A percentile compares a stretch with the other conserved stretches of the same genome.
phyloP scores from a whole-genome alignment of 2,329 filamentous ascomycete genomes.

The Westerdykella ornata region DNA sequence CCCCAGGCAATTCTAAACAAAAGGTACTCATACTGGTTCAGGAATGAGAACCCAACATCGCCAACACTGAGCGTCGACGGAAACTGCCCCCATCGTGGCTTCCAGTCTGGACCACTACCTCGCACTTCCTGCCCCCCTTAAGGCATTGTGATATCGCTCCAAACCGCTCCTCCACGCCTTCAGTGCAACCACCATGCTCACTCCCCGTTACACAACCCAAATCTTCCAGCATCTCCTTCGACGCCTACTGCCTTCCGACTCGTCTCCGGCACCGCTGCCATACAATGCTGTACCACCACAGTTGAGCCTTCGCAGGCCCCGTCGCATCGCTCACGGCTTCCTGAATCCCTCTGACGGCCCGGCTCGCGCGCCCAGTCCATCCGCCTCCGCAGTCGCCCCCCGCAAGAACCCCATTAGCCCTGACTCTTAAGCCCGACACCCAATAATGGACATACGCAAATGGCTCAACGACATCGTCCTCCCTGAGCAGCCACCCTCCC shows the following conservation, averaged over 20 bases:
- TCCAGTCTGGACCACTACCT: slow-evolving; percentile 2
- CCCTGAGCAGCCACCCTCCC: slow-evolving; percentile 24
- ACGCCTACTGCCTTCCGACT: slow-evolving; percentile 6
- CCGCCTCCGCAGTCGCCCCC: slow-evolving; percentile 5
- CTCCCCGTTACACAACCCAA: slow-evolving; percentile 21
- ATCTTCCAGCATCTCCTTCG: slow-evolving; percentile 4
- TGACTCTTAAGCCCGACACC: slow-evolving; percentile 2
- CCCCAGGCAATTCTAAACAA: too few species aligned
- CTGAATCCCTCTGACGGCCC: slow-evolving; percentile 11
- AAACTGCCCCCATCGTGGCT: slow-evolving; percentile 4
- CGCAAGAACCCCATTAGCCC: background rate
- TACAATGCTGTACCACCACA: slow-evolving; percentile 25
- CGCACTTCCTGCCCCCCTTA: slow-evolving; percentile 2
- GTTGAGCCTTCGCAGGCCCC: slow-evolving; percentile 4
- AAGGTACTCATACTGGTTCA: too few species aligned
- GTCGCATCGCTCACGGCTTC: slow-evolving; percentile 7
- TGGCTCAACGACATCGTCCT: slow-evolving; percentile 42
- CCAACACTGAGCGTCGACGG: background rate
- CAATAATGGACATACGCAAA: slow-evolving; percentile 40
- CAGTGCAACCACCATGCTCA: slow-evolving; percentile 7
- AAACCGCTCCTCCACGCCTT: background rate
- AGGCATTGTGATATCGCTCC: slow-evolving; percentile 10
- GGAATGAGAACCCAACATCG: background rate
- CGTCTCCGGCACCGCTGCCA: slow-evolving; percentile 13
- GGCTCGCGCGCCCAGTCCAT: slow-evolving; percentile 14